Evolutionary conservation across 768 basidiomycete genomes (phyloP).

Genomic region (Hortiboletus campestris): DNA sequence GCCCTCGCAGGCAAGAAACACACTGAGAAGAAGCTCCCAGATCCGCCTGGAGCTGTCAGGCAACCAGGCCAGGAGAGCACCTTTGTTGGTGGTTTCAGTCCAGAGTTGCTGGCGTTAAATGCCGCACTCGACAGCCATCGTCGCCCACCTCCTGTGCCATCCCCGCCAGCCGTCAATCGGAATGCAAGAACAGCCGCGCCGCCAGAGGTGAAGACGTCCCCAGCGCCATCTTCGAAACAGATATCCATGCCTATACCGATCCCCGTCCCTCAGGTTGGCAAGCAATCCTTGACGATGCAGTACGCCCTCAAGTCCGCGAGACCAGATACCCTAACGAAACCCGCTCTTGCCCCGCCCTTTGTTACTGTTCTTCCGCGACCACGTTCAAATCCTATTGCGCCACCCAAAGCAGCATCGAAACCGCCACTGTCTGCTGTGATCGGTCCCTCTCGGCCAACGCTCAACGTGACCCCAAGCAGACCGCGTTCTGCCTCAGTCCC

Average conservation of each 20-base stretch:
- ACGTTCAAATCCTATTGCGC: constrained; percentile 31
- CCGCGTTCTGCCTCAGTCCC: constrained; percentile 22
- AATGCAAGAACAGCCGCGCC: not conserved
- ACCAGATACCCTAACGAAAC: constrained; percentile 8
- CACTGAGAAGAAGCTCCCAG: constrained; percentile 14
- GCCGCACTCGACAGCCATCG: constrained; percentile 4
- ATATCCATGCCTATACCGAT: constrained; percentile 26
- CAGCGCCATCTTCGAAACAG: constrained; percentile 9
- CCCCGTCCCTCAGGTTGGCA: constrained; percentile 33
- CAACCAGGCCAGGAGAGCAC: not conserved
- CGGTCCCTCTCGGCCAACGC: constrained; percentile 10
- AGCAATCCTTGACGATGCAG: constrained; percentile 20
- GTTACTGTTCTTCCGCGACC: constrained; percentile 28
- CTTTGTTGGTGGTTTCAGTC: constrained; percentile 54
- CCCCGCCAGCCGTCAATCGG: constrained; percentile 6
- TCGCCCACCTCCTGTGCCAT: constrained; percentile 6
- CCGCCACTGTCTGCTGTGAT: constrained; percentile 4
- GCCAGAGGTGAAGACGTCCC: not conserved
- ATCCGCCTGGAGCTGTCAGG: not conserved
- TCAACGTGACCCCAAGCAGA: constrained; percentile 14
- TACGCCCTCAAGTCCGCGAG: constrained; percentile 21
- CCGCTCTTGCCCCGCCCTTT: constrained; percentile 20
- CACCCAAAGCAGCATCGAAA: constrained; percentile 2
- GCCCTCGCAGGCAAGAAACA: constrained; percentile 26
- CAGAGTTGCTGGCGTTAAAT: constrained; percentile 9